Base-by-base conservation (phyloP, 495 filamentous ascomycete genomes). In the Trichoderma parareesei region DNA sequence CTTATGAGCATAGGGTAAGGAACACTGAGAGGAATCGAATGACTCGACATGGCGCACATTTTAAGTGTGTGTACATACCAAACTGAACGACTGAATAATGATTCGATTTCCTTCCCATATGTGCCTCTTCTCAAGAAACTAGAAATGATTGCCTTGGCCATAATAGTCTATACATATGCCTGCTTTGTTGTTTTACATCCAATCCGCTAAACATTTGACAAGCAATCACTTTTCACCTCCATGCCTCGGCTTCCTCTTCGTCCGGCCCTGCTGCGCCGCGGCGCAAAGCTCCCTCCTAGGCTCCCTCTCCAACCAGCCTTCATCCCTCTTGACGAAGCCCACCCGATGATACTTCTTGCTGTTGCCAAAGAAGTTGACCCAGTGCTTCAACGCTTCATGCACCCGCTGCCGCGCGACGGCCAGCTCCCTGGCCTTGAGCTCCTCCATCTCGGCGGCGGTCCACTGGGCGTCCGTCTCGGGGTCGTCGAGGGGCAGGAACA, bases 401-500 rank as follows among this genome's bases (percentile, higher is more conserved):
- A 87, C 86, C 73, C 84, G 76, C 55, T 76, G 70, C 69, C 72
- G 72, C 43, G 89, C 88, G 41, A 77, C 76, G 5, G 66, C 71
- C 33, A 69, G 80, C 73, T 86, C 78, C 65, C 80, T 69, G 68
- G 80, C 79, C 66, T 81, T 84, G 11, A 86, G 72, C 38, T 76
- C 78, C 69, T 79, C 82, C 69, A 81, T 77, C 78, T 90, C 81
- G 5, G 69, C 81, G 37, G 71, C 65, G n/a, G 69, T 78, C 74
- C 78, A 80, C 69, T 77, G 75, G 67, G 70, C 41, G 71, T 81
- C 78, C 4, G 84, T 78, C 20, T 82, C 75, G 8, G 80, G 82
- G 68, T 90, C 85, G 67, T 91, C 89, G 4, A 89, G 70, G 0
- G 92, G 90, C 18, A 98, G 78, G 74, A 85, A 98, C 87, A 93